Percentiles rank a stretch among this genome's conserved stretches.
Conservation (phyloP, 148 eudicot species). For the Vaccinium myrtillus region DNA sequence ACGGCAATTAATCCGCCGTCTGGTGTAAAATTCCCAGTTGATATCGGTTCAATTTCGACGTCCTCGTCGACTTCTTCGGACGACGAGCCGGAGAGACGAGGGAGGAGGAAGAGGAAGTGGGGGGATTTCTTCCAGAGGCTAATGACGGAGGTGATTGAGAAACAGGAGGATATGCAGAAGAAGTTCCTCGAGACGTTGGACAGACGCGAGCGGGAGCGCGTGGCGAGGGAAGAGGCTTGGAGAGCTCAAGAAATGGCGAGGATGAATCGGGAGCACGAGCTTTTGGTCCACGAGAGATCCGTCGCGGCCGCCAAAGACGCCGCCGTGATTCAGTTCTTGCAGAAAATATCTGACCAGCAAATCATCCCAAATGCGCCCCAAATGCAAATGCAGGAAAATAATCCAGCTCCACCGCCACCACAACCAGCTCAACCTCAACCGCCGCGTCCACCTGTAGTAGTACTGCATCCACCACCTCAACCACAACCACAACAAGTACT, state of each 20-base stretch:
- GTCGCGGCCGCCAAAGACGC: slow-evolving; percentile 80
- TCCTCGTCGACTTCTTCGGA: slow-evolving; percentile 82
- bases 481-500: slow-evolving; percentile 20
- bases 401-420: slow-evolving; percentile 13
- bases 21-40: neutral
- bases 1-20: slow-evolving; percentile 11
- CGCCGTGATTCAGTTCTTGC: slow-evolving; percentile 60
- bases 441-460: neutral
- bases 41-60: slow-evolving; percentile 42
- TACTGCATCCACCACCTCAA: slow-evolving; percentile 13
- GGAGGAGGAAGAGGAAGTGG: slow-evolving; percentile 79
- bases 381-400: slow-evolving; percentile 11
- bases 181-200: slow-evolving; percentile 72
- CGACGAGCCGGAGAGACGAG: slow-evolving; percentile 54
- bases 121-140: slow-evolving; percentile 62
- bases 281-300: slow-evolving; percentile 65
- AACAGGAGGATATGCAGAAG: slow-evolving; percentile 74
- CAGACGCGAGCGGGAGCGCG: slow-evolving; percentile 62
- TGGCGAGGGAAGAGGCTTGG: slow-evolving; percentile 80
- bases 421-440: slow-evolving; percentile 13
- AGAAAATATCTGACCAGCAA: slow-evolving; percentile 67
- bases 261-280: slow-evolving; percentile 63
- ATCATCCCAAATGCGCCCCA: slow-evolving; percentile 32
- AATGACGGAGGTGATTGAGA: slow-evolving; percentile 61
- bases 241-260: slow-evolving; percentile 63